Conservation (phyloP, 352 stramenopile genomes). For the Pelagophyceae sp. region DNA sequence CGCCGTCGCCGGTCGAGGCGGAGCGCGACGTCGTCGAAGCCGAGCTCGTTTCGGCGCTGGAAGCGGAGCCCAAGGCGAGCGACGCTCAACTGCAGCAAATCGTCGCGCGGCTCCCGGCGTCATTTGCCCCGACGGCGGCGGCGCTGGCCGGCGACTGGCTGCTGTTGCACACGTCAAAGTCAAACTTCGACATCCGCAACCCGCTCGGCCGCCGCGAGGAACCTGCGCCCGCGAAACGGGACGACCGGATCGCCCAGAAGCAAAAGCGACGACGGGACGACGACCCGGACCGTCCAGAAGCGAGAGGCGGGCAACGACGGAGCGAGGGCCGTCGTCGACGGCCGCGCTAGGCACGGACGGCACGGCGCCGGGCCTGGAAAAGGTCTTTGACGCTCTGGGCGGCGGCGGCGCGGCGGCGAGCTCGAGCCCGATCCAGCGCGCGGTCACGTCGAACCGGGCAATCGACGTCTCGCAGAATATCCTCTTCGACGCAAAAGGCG, state of each 20-base stretch:
- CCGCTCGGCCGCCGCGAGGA: conserved; percentile 1
- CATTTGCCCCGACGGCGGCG: not conserved
- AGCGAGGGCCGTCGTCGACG: no score
- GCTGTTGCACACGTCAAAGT: conserved; percentile 34
- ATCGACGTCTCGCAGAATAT: conserved; percentile 39
- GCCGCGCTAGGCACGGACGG: no score
- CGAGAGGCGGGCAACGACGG: no score
- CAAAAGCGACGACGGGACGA: no score
- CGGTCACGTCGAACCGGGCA: conserved; percentile 25
- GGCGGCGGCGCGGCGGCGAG: not conserved
- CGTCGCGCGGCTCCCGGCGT: not conserved
- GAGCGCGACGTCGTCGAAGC: no score
- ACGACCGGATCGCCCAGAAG: no score
- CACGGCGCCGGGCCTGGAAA: conserved; percentile 25
- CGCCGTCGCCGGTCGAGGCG: no score
- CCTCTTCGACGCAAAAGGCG: conserved; percentile 24
- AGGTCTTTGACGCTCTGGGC: not conserved
- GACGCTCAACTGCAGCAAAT: no score
- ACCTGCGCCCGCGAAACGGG: no score
- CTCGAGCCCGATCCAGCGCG: conserved; percentile 33
- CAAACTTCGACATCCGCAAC: not conserved
- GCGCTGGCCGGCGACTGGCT: conserved; percentile 34
- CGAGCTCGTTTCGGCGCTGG: no score
- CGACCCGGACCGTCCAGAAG: no score
- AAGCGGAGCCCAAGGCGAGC: no score